Evolutionary conservation across 306 rosid genomes (phyloP).

Genomic region (Urtica urens): DNA sequence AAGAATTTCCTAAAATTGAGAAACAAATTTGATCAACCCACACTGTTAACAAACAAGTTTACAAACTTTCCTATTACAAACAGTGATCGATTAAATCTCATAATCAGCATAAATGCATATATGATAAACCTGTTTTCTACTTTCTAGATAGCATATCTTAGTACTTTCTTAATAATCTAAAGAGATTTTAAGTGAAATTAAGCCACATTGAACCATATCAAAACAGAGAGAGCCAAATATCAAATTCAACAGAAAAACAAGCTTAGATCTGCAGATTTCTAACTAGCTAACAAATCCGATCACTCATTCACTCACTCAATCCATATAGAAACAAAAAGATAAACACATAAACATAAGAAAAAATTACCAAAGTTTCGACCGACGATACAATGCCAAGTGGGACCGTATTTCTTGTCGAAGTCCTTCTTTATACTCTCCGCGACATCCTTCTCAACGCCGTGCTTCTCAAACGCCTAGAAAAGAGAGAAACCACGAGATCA

Average conservation of each 20-base stretch:
- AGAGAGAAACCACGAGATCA: conserved; percentile 1
- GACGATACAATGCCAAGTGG: conserved; percentile 98
- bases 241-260: conserved; percentile 2
- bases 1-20: too few relatives aligned
- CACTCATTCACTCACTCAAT: neutral
- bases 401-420: conserved; percentile 78
- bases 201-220: conserved; percentile 1
- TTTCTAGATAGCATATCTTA: neutral
- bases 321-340: neutral
- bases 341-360: conserved; percentile 5
- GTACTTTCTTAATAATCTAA: too few relatives aligned
- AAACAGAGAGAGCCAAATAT: neutral
- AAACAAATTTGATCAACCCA: too few relatives aligned
- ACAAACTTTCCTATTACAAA: too few relatives aligned
- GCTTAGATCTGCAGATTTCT: conserved; percentile 28
- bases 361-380: conserved; percentile 85
- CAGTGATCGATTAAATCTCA: too few relatives aligned
- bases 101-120: too few relatives aligned
- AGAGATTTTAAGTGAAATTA: too few relatives aligned
- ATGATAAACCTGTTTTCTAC: too few relatives aligned
- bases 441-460: conserved; percentile 77
- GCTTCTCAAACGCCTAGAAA: conserved; percentile 80
- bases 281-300: conserved; percentile 16
- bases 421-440: conserved; percentile 91
- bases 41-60: too few relatives aligned